Conservation (phyloP, 345 rosid species). For the Citrus unshiu region DNA sequence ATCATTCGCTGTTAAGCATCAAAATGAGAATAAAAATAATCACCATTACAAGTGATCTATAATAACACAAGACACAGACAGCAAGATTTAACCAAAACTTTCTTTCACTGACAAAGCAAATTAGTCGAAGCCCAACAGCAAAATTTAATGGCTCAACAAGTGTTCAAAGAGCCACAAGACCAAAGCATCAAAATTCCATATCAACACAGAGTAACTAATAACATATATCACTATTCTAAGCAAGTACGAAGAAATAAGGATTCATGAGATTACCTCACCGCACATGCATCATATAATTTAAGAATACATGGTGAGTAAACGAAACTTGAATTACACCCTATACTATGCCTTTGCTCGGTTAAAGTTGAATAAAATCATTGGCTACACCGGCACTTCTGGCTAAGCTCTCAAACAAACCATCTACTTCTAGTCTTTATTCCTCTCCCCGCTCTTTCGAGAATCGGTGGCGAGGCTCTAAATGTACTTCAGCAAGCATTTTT, state of each 20-base stretch:
- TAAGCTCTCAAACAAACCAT: neutral
- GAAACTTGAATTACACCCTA: neutral
- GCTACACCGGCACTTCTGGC: neutral
- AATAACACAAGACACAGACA: neutral
- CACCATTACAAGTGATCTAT: neutral
- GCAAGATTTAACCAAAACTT: neutral
- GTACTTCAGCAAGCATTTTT: constrained; percentile 48
- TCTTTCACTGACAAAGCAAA: neutral
- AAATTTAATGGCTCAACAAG: neutral
- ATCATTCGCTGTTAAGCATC: neutral
- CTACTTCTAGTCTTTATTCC: constrained; percentile 17
- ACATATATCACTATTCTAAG: neutral
- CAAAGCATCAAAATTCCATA: neutral
- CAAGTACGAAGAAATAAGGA: neutral
- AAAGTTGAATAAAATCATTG: neutral
- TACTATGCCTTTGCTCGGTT: neutral
- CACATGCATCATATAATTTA: neutral
- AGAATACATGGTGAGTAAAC: neutral
- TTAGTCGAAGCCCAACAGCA: neutral
- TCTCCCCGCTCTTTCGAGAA: constrained; percentile 24
- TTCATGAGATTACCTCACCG: neutral
- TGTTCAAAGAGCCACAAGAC: neutral
- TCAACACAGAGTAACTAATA: neutral
- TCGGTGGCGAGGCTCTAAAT: constrained; percentile 32
- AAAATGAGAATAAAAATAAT: neutral